A percentile compares a stretch with the other conserved stretches of the same genome.
Conservation (phyloP, 1,139 yeast genomes). For the Yamadazyma pseudoaaseri region DNA sequence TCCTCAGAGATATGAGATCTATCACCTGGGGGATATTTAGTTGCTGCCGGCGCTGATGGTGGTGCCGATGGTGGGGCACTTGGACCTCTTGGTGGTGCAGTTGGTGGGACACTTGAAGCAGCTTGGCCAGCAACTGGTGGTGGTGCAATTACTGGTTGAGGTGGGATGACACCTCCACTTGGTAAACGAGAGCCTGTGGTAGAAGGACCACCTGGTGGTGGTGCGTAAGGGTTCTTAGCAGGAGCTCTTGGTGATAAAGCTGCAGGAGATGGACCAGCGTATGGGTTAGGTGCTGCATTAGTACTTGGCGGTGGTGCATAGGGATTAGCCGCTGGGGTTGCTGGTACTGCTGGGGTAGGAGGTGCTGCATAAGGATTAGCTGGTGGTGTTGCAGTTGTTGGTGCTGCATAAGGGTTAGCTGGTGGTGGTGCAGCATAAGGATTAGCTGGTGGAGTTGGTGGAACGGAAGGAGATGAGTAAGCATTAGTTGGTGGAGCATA, state of each 20-base stretch:
- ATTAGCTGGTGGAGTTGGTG: slow-evolving; percentile 11
- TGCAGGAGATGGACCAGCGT: neutral
- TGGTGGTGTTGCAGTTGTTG: slow-evolving; percentile 8
- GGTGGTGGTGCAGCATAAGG: slow-evolving; percentile 12
- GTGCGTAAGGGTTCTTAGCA: slow-evolving; percentile 42
- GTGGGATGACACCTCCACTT: slow-evolving; percentile 16
- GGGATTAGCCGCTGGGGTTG: slow-evolving; percentile 12
- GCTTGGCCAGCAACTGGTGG: slow-evolving; percentile 23
- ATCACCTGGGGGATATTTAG: slow-evolving; percentile 64
- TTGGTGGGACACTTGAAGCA: slow-evolving; percentile 13
- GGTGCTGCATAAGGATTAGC: slow-evolving; percentile 19
- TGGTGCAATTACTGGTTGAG: slow-evolving; percentile 17
- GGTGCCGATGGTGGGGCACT: slow-evolving; percentile 16
- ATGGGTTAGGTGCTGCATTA: neutral
- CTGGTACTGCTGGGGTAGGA: slow-evolving; percentile 8
- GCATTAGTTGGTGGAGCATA: slow-evolving; percentile 7
- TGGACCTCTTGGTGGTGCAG: slow-evolving; percentile 11
- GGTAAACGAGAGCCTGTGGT: slow-evolving; percentile 10
- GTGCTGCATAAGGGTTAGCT: slow-evolving; percentile 14
- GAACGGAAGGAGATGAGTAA: slow-evolving; percentile 8
- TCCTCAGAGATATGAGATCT: slow-evolving; percentile 65
- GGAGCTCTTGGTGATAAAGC: slow-evolving; percentile 19
- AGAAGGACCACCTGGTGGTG: slow-evolving; percentile 24
- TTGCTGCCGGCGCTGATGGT: slow-evolving; percentile 5
- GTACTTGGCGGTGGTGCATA: slow-evolving; percentile 12